Evolutionary conservation across 2,329 filamentous ascomycete genomes (phyloP).

Genomic region (Colletotrichum sp.): DNA sequence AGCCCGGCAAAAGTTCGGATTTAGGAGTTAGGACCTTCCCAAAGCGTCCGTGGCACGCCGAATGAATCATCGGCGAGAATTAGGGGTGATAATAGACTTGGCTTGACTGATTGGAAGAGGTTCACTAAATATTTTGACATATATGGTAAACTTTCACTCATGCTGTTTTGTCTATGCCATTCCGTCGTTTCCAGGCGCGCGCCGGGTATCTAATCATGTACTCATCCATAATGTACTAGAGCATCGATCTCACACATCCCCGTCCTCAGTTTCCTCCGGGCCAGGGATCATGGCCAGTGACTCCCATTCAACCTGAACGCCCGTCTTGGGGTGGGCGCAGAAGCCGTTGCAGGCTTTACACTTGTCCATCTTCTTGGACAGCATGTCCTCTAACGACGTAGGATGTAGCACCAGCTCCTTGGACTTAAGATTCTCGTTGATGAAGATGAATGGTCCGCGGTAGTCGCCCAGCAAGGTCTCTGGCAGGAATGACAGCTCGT

Average conservation of each 20-base stretch:
- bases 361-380: conserved; percentile 19
- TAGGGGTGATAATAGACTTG: not conserved
- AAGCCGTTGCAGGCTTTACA: conserved; percentile 17
- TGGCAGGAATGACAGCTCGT: conserved; percentile 7
- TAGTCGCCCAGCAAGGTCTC: conserved; percentile 14
- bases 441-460: conserved; percentile 20
- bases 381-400: conserved; percentile 13
- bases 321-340: conserved; percentile 14
- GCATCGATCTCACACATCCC: not conserved
- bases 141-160: not conserved
- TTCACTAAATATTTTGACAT: not conserved
- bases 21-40: not conserved
- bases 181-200: not conserved
- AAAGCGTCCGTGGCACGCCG: not conserved
- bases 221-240: not conserved
- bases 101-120: not conserved
- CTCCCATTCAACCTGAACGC: not conserved
- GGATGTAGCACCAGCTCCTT: conserved; percentile 25
- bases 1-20: not conserved
- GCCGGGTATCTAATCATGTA: conserved; percentile 13
- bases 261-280: not conserved
- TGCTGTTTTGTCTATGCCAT: not conserved
- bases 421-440: conserved; percentile 23
- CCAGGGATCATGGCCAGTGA: not conserved
- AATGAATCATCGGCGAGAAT: conserved; percentile 11